Base-by-base conservation (phyloP, 805 yeast species). In the Ogataea salicorniae region DNA sequence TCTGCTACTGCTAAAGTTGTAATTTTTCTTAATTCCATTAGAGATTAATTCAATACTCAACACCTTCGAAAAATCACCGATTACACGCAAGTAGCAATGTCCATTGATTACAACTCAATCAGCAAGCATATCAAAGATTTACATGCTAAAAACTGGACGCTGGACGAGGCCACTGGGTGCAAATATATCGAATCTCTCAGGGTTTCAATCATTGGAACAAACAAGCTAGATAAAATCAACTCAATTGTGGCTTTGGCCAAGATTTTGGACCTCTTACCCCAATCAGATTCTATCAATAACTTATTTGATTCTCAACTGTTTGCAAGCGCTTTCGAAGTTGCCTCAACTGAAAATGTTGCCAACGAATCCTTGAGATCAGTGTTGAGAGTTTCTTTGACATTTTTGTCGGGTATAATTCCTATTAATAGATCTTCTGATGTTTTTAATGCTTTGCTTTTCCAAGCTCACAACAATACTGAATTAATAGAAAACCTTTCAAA, bases 181-280 rank as follows among this genome's bases (percentile, higher is more conserved):
- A 46, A 45, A 6, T 63, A 58, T 38, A 45, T 56, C 1, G 53
- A 52, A 8, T 47, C 43, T 22, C 46, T 80, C 38, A 70, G 69
- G 48, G 42, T 61, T 13, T 72, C 74, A 40, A 73, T 78, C 33
- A 55, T 73, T 47, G 76, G 77, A 14, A 66, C 66, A 43, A 77
- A 73, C 49, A 74, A 74, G 46, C 72, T 74, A 42, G 83, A 78
- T 48, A 71, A 73, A 51, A 72, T 75, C 42, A 79, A 76, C 59
- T 70, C 79, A 2, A 74, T 81, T 9, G 75, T 76, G 1, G 79
- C 80, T 4, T 62, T 82, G 31, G 77, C 83, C 33, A 77, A 73
- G 52, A 65, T 77, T 26, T 61, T 80, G 39, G 82, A 78, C 39
- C 63, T 68, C 20, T 71, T 75, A 6, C 76, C 79, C 5, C 56